A percentile compares a stretch with the other conserved stretches of the same genome.
phyloP scores from a whole-genome alignment of 148 eudicot genomes.

The Tetragonia tetragonoides region DNA sequence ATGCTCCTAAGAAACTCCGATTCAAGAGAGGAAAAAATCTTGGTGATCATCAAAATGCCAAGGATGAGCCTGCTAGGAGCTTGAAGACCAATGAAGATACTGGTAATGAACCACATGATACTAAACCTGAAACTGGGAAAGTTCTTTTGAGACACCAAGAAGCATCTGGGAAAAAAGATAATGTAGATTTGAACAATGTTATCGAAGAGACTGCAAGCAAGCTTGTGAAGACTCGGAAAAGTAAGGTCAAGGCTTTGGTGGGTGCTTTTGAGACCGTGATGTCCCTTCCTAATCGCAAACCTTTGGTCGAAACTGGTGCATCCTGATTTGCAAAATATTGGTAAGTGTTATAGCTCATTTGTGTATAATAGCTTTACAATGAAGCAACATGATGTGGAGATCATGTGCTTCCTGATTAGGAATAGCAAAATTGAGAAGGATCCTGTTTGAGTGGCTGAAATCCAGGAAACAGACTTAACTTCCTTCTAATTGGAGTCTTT shows the following conservation, averaged over 20 bases:
- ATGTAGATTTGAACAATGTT: slow-evolving; percentile 52
- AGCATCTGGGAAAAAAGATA: slow-evolving; percentile 38
- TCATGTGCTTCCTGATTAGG: slow-evolving; percentile 15
- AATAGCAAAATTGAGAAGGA: slow-evolving; percentile 14
- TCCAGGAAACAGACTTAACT: slow-evolving; percentile 11
- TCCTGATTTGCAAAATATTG: slow-evolving; percentile 25
- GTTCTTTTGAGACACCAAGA: slow-evolving; percentile 57
- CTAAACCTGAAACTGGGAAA: slow-evolving; percentile 27
- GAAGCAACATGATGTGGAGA: slow-evolving; percentile 8
- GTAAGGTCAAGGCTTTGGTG: slow-evolving; percentile 84
- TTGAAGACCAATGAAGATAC: slow-evolving; percentile 35
- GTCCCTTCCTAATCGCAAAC: slow-evolving; percentile 47
- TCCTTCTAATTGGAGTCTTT: slow-evolving; percentile 17
- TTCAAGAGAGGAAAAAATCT: slow-evolving; percentile 38
- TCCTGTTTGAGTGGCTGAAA: slow-evolving; percentile 18
- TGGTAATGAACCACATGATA: slow-evolving; percentile 24
- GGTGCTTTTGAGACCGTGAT: slow-evolving; percentile 77
- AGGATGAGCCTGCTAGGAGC: slow-evolving; percentile 22
- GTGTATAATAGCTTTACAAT: slow-evolving; percentile 24
- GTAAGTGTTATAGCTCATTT: slow-evolving; percentile 20
- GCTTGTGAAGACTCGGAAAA: slow-evolving; percentile 66
- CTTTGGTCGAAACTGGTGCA: slow-evolving; percentile 33
- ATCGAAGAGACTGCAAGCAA: slow-evolving; percentile 76
- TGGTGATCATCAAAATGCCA: slow-evolving; percentile 36
- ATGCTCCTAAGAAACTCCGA: slow-evolving; percentile 41